Percentiles rank a stretch among this genome's conserved stretches.
Conservation (phyloP, 805 yeast species). For the Candida ortonii region DNA sequence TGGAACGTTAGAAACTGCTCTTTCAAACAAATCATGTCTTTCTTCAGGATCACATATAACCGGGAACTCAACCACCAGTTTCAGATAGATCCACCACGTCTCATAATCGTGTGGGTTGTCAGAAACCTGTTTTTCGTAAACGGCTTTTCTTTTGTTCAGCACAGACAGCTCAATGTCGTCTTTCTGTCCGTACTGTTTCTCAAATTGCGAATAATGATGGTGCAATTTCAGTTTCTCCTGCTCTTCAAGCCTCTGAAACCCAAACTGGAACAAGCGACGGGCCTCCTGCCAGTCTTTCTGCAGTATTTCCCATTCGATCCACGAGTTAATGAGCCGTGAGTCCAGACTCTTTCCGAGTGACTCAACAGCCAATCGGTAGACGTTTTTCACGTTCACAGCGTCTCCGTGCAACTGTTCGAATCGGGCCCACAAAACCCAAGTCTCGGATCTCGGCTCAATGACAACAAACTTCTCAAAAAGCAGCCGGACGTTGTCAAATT, state of each 20-base stretch:
- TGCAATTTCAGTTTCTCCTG: constrained; percentile 36
- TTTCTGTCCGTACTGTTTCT: constrained; percentile 59
- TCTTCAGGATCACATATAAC: constrained; percentile 27
- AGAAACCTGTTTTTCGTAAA: constrained; percentile 49
- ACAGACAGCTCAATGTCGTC: constrained; percentile 54
- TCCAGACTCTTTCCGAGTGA: constrained; percentile 40
- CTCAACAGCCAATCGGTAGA: constrained; percentile 68
- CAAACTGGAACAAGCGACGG: constrained; percentile 51
- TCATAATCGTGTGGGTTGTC: constrained; percentile 60
- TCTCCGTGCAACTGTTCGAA: constrained; percentile 61
- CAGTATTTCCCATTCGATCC: constrained; percentile 71
- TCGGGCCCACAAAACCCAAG: constrained; percentile 74
- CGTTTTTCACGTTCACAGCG: constrained; percentile 49
- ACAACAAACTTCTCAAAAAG: constrained; percentile 58
- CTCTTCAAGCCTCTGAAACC: constrained; percentile 39
- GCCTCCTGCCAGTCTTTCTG: constrained; percentile 63
- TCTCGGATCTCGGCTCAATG: constrained; percentile 47
- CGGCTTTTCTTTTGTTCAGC: constrained; percentile 49
- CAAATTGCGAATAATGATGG: constrained; percentile 53
- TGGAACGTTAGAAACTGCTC: constrained; percentile 44
- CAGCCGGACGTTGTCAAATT: constrained; percentile 50
- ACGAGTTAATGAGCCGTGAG: constrained; percentile 42
- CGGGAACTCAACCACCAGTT: constrained; percentile 43
- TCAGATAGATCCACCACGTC: constrained; percentile 77
- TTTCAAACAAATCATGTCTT: constrained; percentile 38